Conservation (phyloP, 768 basidiomycete genomes). For the Megacollybia marginata region DNA sequence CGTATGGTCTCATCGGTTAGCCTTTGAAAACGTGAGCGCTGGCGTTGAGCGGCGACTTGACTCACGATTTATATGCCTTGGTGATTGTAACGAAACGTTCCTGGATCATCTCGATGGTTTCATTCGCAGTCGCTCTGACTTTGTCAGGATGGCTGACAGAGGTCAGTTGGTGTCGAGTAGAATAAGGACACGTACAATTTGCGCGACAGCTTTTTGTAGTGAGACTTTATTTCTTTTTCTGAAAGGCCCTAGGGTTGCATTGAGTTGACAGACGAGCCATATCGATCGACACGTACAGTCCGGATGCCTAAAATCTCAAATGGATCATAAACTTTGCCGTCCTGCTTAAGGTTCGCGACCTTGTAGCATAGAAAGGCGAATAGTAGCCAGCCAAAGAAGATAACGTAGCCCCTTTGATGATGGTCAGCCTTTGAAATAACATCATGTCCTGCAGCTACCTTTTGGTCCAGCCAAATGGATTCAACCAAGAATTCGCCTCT, state of each 20-base stretch:
- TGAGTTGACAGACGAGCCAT: neutral
- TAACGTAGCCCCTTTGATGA: neutral
- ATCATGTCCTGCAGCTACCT: no score
- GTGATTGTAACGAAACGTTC: slow-evolving; percentile 87
- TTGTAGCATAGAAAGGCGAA: slow-evolving; percentile 65
- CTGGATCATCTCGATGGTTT: slow-evolving; percentile 82
- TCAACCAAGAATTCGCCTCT: slow-evolving; percentile 40
- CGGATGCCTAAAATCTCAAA: slow-evolving; percentile 87
- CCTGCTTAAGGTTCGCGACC: slow-evolving; percentile 46
- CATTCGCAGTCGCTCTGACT: slow-evolving; percentile 72
- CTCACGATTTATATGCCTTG: slow-evolving; percentile 94
- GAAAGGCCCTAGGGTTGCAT: slow-evolving; percentile 41
- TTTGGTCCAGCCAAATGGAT: slow-evolving; percentile 12
- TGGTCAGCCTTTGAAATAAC: no score
- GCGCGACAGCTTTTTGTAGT: slow-evolving; percentile 87
- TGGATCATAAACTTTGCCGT: slow-evolving; percentile 81
- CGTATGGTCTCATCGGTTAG: slow-evolving; percentile 91
- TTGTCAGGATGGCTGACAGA: slow-evolving; percentile 88
- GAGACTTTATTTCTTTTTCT: slow-evolving; percentile 92
- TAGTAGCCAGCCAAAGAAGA: slow-evolving; percentile 57
- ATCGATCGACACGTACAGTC: slow-evolving; percentile 39
- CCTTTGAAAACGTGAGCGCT: slow-evolving; percentile 27
- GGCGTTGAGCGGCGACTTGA: slow-evolving; percentile 2
- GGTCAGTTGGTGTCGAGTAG: neutral
- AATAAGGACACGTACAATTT: slow-evolving; percentile 54